Evolutionary conservation across 2,329 filamentous ascomycete species (phyloP), one percentile per base, ranked within the genome.

Genomic region (Xylariaceae sp.): DNA sequence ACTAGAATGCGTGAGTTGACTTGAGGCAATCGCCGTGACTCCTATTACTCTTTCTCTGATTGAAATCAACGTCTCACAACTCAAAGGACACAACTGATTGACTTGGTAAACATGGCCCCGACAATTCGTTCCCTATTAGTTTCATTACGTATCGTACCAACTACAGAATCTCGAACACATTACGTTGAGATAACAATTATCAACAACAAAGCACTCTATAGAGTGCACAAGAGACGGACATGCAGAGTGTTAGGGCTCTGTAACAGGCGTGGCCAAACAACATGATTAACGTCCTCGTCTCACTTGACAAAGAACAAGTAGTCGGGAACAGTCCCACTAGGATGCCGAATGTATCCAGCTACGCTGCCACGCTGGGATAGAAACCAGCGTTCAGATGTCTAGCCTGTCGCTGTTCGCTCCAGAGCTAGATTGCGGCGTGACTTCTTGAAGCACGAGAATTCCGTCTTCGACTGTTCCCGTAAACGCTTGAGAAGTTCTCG

Each of bases 401-500:
- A 72, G 58, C 70, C 70, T 65, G 71, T 71, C 50, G 65, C 60
- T 48, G 65, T 71, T 48, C 69, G 68, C 58, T 70, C 69, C 23
- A 69, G 56, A 15, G 55, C 53, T 58, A 61, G 64, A 4, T 56
- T 56, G 13, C 68, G 64, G 17, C 70, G 66, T 9, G 74, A 71
- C 62, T 80, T 74, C 72, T 83, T 87, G 72, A 93, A 93, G 73
- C 89, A 92, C n/a, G 87, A 85, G 78, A 96, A 96, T 74, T 95
- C 90, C 64, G 87, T 90, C 75, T 88, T 88, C 66, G 88, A 93
- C 50, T 86, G 84, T 70, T 96, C 91, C 59, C 90, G 80, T 66
- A 96, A 76, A 67, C 85, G 85, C 82, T 97, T 97, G 66, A 99
- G 77, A 51, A 93, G 87, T 53, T 83, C 87, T 63, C 93, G 85